phyloP scores from a whole-genome alignment of 2,329 filamentous ascomycete genomes.

The Trichoderma polysporum region DNA sequence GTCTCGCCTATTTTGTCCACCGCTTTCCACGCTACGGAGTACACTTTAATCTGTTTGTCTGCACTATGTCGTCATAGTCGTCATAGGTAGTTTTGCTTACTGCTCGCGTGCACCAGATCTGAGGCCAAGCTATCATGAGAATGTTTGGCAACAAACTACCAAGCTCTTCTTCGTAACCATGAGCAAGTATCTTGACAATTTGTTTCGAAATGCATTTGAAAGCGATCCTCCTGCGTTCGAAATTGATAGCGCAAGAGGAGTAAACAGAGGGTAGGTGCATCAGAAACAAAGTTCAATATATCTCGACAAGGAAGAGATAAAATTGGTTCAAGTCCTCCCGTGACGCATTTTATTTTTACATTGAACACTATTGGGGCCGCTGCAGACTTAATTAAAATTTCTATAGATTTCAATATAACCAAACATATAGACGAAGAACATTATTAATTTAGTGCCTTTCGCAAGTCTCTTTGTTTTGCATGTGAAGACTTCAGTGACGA shows the following conservation, averaged over 20 bases:
- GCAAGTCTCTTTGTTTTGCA: neutral
- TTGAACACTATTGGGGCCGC: too few relatives aligned
- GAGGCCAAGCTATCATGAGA: neutral
- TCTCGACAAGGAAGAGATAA: too few relatives aligned
- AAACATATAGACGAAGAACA: neutral
- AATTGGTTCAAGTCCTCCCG: too few relatives aligned
- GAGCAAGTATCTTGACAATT: neutral
- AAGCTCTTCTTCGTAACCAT: neutral
- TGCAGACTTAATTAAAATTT: too few relatives aligned
- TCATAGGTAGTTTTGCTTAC: too few relatives aligned
- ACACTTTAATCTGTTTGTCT: neutral
- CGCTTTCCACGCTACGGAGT: neutral
- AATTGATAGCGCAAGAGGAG: neutral
- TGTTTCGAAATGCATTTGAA: neutral
- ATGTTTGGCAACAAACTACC: neutral
- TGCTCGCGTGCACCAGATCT: neutral
- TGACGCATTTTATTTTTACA: too few relatives aligned
- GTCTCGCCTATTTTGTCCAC: neutral
- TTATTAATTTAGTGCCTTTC: neutral
- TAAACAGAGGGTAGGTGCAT: neutral
- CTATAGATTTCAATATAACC: neutral
- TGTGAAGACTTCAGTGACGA: neutral
- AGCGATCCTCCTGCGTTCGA: neutral
- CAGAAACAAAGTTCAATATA: too few relatives aligned
- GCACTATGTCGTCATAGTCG: constrained; percentile 8